Evolutionary conservation across 371 early-diverging fungal genomes (phyloP).

Genomic region (Actinomortierella ambigua): DNA sequence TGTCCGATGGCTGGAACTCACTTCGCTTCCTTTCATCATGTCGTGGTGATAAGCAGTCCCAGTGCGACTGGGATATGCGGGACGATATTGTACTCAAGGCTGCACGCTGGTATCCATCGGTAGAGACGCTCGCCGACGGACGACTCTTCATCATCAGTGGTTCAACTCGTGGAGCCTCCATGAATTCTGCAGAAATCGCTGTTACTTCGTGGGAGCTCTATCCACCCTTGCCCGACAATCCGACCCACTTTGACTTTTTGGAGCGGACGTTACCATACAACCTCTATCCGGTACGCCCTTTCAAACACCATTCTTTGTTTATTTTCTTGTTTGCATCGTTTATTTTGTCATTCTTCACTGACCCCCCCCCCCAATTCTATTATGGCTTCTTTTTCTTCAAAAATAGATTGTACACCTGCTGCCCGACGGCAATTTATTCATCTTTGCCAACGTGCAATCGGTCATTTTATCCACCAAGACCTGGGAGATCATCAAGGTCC

Average conservation of each 20-base stretch:
- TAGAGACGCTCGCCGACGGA: constrained; percentile 61
- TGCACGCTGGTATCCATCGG: constrained; percentile 69
- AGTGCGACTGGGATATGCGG: constrained; percentile 54
- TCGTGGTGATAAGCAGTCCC: constrained; percentile 33
- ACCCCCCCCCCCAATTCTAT: neutral
- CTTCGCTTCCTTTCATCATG: constrained; percentile 59
- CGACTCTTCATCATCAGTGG: constrained; percentile 64
- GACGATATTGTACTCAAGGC: constrained; percentile 24
- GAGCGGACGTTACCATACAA: constrained; percentile 67
- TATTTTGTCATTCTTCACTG: neutral
- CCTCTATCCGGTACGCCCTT: constrained; percentile 49
- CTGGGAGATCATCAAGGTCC: constrained; percentile 48
- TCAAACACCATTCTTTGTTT: neutral
- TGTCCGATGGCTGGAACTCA: constrained; percentile 57
- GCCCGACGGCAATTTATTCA: constrained; percentile 58
- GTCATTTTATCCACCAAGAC: constrained; percentile 58
- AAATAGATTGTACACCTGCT: constrained; percentile 48
- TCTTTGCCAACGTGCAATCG: constrained; percentile 60
- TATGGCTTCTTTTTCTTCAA: neutral
- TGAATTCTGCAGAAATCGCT: constrained; percentile 56
- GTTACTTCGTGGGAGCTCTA: constrained; percentile 53
- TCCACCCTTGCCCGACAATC: constrained; percentile 30
- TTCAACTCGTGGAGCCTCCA: constrained; percentile 52
- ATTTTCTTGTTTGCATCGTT: neutral
- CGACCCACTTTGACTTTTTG: constrained; percentile 52